Base-by-base conservation (phyloP, 2,329 filamentous ascomycete species). In the Fusarium sp. region DNA sequence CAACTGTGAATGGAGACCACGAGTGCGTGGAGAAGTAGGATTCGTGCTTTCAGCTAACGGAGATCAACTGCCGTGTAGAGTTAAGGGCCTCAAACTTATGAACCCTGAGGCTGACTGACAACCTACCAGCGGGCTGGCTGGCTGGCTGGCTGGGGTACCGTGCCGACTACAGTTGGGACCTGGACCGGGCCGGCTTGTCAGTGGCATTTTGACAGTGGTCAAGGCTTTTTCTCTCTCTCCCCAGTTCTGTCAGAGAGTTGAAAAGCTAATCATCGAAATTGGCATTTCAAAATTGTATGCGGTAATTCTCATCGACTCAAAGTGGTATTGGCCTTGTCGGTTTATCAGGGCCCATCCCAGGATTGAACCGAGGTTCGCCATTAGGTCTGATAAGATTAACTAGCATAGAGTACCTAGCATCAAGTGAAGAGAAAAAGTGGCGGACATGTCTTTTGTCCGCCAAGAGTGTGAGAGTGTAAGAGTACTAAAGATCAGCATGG, bases 31-130 rank as follows among this genome's bases (percentile, higher is more conserved):
- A 41, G n/a, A 33, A 45, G 33, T 33, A 37, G 46, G 56, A 47
- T 65, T 50, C 41, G 31, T 44, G 36, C 40, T 42, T 37, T 46
- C 44, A 69, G 61, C 52, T 57, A 62, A 67, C 65, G 44, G 61
- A 51, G 51, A 36, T 57, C 38, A 38, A 53, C 51, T 57, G 18
- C 49, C 47, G 40, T 69, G 28, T 50, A 46, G 38, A 60, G 65
- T 53, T 51, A 67, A 41, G 44, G 49, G 31, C 38, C 23, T 51
- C 34, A 37, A 37, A 23, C 23, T 28, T 13, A 36, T 36, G 41
- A 36, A 38, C 51, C 37, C 57, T 41, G 46, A 55, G 30, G 30
- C 30, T 11, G 30, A 51, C 56, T 44, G 51, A 50, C 42, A 16
- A 38, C 31, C 30, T 30, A 30, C 30, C 23, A 23, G 23, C 23